phyloP scores from a whole-genome alignment of 2,329 filamentous ascomycete species.

The Pseudofabraea citricarpa region DNA sequence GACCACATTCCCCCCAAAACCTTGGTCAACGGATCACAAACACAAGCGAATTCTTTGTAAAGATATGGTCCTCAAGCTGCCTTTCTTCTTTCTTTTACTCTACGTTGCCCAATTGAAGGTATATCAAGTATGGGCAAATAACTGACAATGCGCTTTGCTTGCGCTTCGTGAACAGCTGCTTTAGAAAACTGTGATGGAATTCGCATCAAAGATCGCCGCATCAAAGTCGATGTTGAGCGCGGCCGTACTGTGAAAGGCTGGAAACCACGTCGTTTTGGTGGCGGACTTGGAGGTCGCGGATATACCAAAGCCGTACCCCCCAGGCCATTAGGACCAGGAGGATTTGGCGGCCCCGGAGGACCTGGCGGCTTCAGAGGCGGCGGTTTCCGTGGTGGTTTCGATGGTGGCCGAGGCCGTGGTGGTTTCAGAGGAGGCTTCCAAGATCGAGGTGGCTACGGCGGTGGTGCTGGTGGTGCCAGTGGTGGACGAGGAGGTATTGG shows the following conservation, averaged over 20 bases:
- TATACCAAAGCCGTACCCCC: constrained; percentile 80
- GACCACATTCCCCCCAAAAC: constrained; percentile 35
- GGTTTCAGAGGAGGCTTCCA: constrained; percentile 31
- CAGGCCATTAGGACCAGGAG: constrained; percentile 62
- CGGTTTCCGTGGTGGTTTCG: constrained; percentile 30
- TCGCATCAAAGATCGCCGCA: constrained; percentile 84
- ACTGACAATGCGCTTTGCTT: constrained; percentile 65
- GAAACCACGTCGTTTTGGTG: constrained; percentile 87
- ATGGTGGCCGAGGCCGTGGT: constrained; percentile 42
- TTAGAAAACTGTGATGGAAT: constrained; percentile 82
- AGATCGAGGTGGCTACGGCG: constrained; percentile 43
- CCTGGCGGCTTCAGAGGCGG: constrained; percentile 30
- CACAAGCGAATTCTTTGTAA: constrained; percentile 30
- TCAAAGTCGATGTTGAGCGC: constrained; percentile 93
- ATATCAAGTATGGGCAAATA: constrained; percentile 51
- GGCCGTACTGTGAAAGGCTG: constrained; percentile 91
- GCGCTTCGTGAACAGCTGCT: constrained; percentile 69
- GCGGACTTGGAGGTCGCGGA: constrained; percentile 84
- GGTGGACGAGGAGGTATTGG: constrained; percentile 32
- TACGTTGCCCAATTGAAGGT: constrained; percentile 31
- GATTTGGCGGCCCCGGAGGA: constrained; percentile 49
- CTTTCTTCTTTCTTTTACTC: constrained; percentile 31
- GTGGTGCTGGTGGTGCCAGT: constrained; percentile 37
- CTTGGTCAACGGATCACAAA: constrained; percentile 13
- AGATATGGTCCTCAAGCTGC: constrained; percentile 35